Conservation (phyloP, 129 eudicot species). For the Pittosporum tobira region DNA sequence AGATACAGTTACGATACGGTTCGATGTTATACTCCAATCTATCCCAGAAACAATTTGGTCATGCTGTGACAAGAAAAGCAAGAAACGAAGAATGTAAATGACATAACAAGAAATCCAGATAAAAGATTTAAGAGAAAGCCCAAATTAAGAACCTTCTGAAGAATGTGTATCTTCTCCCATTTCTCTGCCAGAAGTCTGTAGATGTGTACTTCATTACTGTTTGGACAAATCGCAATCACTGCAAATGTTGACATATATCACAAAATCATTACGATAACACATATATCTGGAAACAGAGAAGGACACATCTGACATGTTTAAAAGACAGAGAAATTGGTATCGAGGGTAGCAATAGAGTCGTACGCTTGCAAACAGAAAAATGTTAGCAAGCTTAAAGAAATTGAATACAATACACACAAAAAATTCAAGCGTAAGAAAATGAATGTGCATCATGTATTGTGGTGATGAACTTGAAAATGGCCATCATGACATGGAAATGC, state of each 20-base stretch:
- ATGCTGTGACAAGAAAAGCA: slow-evolving; percentile 48
- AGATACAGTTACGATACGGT: slow-evolving; percentile 91
- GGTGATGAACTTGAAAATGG: too few species aligned
- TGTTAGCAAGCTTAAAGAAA: too few species aligned
- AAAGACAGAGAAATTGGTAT: too few species aligned
- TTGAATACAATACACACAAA: too few species aligned
- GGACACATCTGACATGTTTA: background rate
- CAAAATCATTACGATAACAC: background rate
- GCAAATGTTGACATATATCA: slow-evolving; percentile 15
- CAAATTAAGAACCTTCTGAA: slow-evolving; percentile 65
- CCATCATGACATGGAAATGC: too few species aligned
- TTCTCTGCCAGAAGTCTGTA: slow-evolving; percentile 52
- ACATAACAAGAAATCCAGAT: background rate
- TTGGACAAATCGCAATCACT: slow-evolving; percentile 98
- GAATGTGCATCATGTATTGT: too few species aligned
- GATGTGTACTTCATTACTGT: slow-evolving; percentile 83
- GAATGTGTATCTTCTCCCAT: slow-evolving; percentile 92
- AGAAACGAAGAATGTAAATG: background rate
- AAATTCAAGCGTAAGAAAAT: too few species aligned
- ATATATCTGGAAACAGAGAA: slow-evolving; percentile 2
- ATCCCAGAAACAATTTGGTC: slow-evolving; percentile 93
- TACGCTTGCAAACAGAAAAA: too few species aligned
- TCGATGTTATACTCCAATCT: slow-evolving; percentile 81
- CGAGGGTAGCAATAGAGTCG: too few species aligned
- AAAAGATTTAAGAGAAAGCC: background rate